Conservation (phyloP, 2,329 filamentous ascomycete species). For the Neurospora sp. region DNA sequence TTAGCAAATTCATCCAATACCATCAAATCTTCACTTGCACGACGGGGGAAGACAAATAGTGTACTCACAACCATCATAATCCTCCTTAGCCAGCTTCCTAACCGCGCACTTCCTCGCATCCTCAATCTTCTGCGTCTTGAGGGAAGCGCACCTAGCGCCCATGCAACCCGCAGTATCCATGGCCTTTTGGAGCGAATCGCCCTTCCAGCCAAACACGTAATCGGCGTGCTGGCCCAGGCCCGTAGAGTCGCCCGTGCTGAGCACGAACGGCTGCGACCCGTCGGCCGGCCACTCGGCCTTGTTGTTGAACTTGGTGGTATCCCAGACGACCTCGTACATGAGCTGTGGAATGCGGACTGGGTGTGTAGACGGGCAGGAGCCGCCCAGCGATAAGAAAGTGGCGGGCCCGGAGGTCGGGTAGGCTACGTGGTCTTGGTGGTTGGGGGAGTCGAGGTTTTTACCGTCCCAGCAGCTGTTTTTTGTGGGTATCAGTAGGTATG, state of each 20-base stretch:
- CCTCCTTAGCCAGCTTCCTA: conserved; percentile 22
- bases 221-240: conserved; percentile 33
- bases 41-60: neutral
- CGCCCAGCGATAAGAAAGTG: conserved; percentile 26
- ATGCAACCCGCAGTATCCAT: conserved; percentile 33
- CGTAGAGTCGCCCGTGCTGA: conserved; percentile 28
- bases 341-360: conserved; percentile 35
- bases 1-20: neutral
- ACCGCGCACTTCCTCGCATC: conserved; percentile 22
- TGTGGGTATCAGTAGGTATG: conserved; percentile 30
- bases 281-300: conserved; percentile 26
- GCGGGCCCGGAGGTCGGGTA: conserved; percentile 32
- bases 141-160: conserved; percentile 25
- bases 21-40: neutral
- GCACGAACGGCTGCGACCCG: conserved; percentile 27
- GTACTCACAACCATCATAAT: conserved; percentile 27
- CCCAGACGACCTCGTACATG: conserved; percentile 39
- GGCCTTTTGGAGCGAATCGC: conserved; percentile 26
- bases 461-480: conserved; percentile 42
- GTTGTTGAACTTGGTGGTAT: conserved; percentile 31
- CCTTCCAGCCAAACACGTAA: conserved; percentile 29
- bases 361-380: conserved; percentile 27
- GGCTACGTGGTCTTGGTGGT: conserved; percentile 34
- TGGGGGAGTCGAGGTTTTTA: conserved; percentile 35
- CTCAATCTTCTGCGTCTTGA: conserved; percentile 25